Conservation (phyloP, 2,329 filamentous ascomycete genomes). For the Penicillium occitanis region DNA sequence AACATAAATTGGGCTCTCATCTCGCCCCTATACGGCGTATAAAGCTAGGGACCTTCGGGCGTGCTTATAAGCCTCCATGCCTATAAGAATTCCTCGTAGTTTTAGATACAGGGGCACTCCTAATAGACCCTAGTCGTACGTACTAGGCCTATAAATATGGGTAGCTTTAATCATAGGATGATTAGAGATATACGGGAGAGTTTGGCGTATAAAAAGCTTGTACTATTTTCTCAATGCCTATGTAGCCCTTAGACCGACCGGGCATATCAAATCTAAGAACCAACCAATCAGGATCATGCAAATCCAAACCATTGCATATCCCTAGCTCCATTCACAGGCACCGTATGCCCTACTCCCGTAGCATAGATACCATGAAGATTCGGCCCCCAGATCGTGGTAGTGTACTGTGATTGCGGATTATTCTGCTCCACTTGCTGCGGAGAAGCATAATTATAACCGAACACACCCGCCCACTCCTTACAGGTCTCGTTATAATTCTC, state of each 20-base stretch:
- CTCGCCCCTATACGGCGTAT: too few species aligned
- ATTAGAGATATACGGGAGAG: not conserved
- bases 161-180: not conserved
- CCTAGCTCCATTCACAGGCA: slow-evolving; percentile 25
- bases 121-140: too few species aligned
- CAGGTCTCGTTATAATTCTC: slow-evolving; percentile 60
- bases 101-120: too few species aligned
- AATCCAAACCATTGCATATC: slow-evolving; percentile 32
- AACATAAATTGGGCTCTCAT: too few species aligned
- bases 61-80: too few species aligned
- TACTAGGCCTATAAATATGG: too few species aligned
- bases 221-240: too few species aligned
- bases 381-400: slow-evolving; percentile 27
- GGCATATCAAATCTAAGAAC: too few species aligned
- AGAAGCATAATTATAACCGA: slow-evolving; percentile 36
- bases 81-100: too few species aligned
- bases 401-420: slow-evolving; percentile 25
- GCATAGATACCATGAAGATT: slow-evolving; percentile 29
- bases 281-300: slow-evolving; percentile 14
- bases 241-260: too few species aligned
- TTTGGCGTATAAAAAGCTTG: too few species aligned
- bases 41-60: too few species aligned
- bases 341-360: slow-evolving; percentile 26
- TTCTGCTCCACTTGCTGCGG: slow-evolving; percentile 23
- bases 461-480: slow-evolving; percentile 57